Evolutionary conservation across 2,329 filamentous ascomycete genomes (phyloP), one percentile per base, ranked within the genome.

Genomic region (Ilyonectria mors-panacis): DNA sequence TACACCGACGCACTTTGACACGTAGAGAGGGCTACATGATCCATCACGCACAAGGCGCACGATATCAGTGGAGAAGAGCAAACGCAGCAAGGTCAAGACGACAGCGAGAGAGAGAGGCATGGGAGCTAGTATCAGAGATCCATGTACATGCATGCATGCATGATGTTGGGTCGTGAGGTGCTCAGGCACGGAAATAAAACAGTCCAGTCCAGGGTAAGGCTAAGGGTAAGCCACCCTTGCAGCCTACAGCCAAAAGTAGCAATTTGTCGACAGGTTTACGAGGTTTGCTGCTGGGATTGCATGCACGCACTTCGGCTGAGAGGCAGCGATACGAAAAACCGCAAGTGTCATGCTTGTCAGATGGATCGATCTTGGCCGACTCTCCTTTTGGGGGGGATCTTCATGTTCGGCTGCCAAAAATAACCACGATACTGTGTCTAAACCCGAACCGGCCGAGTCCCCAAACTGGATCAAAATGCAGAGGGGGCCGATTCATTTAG

Each of bases 131-230:
- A 53, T 17, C 17, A 15, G 23, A 28, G 6, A 47, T 6, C 26
- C 44, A 42, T 28, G 45, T 17, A 30, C 35, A 54, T 64, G 48
- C 44, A 39, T 59, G 45, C 37, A 47, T 39, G 62, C 55, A 65
- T 56, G 37, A 48, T 42, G 47, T 33, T 54, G 39, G 21, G 26
- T 30, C 9, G 35, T 19, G 50, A 35, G 50, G 17, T 21, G 39
- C 19, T 28, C 15, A 33, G 42, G 35, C 37, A 55, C 30, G 37
- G 30, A 33, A 37, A 55, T 26, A 37, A 62, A 54, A 13, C 3
- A 10, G 47, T 30, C 28, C 47, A 50, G 47, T 30, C 9, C 26
- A 26, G 47, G 47, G 44, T 23, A 45, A 21, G n/a, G 44, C 44
- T 6, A 45, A 15, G 30, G 2, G 5, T 26, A 26, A 39, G 12